phyloP scores from a whole-genome alignment of 257 asterid genomes.

The Solanum chmielewskii region DNA sequence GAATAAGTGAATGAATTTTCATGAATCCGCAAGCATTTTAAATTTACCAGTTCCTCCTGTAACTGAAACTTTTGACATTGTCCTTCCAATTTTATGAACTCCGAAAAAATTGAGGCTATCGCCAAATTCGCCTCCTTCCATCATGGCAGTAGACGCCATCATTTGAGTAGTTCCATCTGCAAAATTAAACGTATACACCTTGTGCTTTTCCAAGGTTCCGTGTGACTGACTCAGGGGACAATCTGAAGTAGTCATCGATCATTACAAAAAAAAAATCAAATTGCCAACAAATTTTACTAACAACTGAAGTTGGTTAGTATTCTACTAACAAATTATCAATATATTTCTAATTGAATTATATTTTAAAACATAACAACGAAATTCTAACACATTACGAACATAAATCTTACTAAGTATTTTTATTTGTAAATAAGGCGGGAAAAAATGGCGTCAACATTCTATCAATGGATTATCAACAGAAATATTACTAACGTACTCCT shows the following conservation, averaged over 20 bases:
- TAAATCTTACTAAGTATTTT: too few species aligned
- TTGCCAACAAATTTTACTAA: too few species aligned
- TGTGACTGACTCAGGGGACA: constrained; percentile 23
- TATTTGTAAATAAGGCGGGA: too few species aligned
- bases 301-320: too few species aligned
- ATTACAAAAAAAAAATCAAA: background rate
- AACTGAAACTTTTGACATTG: constrained; percentile 28
- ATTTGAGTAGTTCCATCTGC: constrained; percentile 38
- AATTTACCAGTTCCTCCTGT: constrained; percentile 43
- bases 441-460: too few species aligned
- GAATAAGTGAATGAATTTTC: constrained; percentile 27
- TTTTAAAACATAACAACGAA: too few species aligned
- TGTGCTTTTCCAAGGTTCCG: constrained; percentile 34
- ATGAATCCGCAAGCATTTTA: constrained; percentile 42
- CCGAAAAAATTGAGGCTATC: constrained; percentile 42
- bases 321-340: too few species aligned
- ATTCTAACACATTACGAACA: too few species aligned
- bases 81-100: constrained; percentile 33
- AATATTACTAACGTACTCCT: too few species aligned
- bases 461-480: too few species aligned
- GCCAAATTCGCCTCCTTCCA: constrained; percentile 49
- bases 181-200: constrained; percentile 37
- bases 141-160: constrained; percentile 39
- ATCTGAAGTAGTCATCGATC: constrained; percentile 32
- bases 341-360: too few species aligned